Evolutionary conservation across 345 rosid species (phyloP), one percentile per base, ranked within the genome.

Genomic region (Durio zibethinus): DNA sequence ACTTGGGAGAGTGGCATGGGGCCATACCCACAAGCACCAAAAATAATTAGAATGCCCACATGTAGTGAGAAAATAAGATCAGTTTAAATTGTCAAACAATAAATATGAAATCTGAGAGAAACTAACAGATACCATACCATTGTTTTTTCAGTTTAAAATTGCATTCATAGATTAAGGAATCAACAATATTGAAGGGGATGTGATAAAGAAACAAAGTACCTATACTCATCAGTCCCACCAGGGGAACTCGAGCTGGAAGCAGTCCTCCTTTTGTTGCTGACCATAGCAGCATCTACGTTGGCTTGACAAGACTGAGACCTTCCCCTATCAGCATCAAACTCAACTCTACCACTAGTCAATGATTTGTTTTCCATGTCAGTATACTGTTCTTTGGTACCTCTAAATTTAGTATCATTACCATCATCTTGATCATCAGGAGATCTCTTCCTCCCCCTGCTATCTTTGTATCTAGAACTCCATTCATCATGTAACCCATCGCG

Each of bases 341-440:
- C 92, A 64, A 77, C 85, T 86, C 89, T 89, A 78, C 82, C 80
- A 77, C 88, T 74, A 73, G 82, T 82, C 72, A 79, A 73, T 72
- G 85, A 75, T 82, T 82, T 88, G 79, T 74, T 83, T 78, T 88
- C 94, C 74, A 77, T n/a, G 21, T 90, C 87, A 71, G 87, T 54
- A 79, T 82, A 74, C 38, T 81, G 65, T 43, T 72, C 56, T 69
- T 76, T 88, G 38, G 40, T 56, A 76, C 80, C 82, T 79, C 87
- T 87, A 52, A 82, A 72, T 82, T 85, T 90, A 77, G 63, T 74
- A 79, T 87, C 93, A 81, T 12, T 75, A 72, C 82, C 83, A 66
- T 89, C 92, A 76, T 89, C 93, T 29, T 57, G 85, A 72, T 89
- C 92, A 69, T 88, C 92, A 11, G 91, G 93, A 77, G 98, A 92